Evolutionary conservation across 495 filamentous ascomycete species (phyloP).

Genomic region (Trichoderma asperelloides): DNA sequence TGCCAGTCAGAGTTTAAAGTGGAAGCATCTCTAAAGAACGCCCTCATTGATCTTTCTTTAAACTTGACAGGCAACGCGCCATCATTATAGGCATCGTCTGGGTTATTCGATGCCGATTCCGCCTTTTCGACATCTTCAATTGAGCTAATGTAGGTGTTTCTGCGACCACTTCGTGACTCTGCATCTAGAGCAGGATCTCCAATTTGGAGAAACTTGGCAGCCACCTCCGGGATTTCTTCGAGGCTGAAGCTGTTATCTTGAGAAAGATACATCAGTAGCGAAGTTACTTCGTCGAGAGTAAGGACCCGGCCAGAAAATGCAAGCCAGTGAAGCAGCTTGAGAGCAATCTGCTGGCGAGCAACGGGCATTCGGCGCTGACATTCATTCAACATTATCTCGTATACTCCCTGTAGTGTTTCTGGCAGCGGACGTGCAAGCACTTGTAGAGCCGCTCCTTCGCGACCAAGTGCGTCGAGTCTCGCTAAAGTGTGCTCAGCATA

Average conservation of each 20-base stretch:
- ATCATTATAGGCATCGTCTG: conserved; percentile 12
- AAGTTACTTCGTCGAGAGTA: conserved; percentile 15
- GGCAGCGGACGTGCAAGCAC: conserved; percentile 14
- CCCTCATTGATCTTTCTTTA: conserved; percentile 18
- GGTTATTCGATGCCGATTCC: conserved; percentile 11
- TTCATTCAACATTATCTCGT: conserved; percentile 16
- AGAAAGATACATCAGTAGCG: conserved; percentile 14
- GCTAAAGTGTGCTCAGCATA: conserved; percentile 19
- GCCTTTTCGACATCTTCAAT: conserved; percentile 15
- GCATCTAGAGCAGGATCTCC: conserved; percentile 8
- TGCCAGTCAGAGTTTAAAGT: not conserved
- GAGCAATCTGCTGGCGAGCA: conserved; percentile 12
- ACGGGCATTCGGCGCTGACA: conserved; percentile 10
- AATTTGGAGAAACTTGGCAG: conserved; percentile 4
- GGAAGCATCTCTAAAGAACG: conserved; percentile 17
- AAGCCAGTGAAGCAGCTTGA: conserved; percentile 17
- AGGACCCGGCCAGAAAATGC: conserved; percentile 15
- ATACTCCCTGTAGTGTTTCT: conserved; percentile 12
- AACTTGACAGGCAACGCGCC: conserved; percentile 14
- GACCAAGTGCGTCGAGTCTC: conserved; percentile 15
- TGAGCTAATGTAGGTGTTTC: not conserved
- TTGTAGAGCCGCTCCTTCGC: conserved; percentile 15
- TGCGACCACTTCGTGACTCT: not conserved
- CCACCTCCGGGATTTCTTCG: conserved; percentile 11
- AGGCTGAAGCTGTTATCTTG: conserved; percentile 1